Evolutionary conservation across 805 yeast species (phyloP).

Genomic region (Scheffersomyces ergatensis): DNA sequence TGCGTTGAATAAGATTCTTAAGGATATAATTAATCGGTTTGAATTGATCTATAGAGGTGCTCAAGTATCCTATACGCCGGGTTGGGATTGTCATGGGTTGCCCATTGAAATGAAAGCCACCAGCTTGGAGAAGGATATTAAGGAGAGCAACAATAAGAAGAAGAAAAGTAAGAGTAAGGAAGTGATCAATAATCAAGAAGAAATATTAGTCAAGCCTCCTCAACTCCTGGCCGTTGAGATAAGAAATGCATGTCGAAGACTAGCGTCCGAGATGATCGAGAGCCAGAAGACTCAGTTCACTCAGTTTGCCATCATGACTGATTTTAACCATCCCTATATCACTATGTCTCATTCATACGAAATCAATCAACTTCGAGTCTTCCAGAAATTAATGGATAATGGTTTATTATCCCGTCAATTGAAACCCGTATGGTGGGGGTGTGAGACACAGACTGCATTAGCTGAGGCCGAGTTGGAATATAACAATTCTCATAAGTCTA

Average conservation of each 20-base stretch:
- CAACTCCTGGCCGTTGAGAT: conserved; percentile 47
- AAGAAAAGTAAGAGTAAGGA: conserved; percentile 13
- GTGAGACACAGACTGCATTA: conserved; percentile 87
- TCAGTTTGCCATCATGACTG: conserved; percentile 77
- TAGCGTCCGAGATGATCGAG: conserved; percentile 67
- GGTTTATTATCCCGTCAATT: conserved; percentile 78
- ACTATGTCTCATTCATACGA: conserved; percentile 77
- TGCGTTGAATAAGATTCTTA: conserved; percentile 83
- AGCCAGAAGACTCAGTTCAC: conserved; percentile 64
- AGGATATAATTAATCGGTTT: conserved; percentile 79
- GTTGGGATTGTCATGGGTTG: conserved; percentile 99
- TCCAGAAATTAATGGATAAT: conserved; percentile 59
- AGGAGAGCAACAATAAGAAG: conserved; percentile 25
- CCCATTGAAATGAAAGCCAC: conserved; percentile 89
- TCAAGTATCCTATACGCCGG: conserved; percentile 74
- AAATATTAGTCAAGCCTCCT: conserved; percentile 5
- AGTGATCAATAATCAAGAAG: conserved; percentile 15
- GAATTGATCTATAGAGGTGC: conserved; percentile 59
- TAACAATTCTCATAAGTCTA: conserved; percentile 65
- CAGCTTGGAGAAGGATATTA: conserved; percentile 21
- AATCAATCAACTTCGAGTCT: conserved; percentile 67
- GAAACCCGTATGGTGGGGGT: conserved; percentile 97
- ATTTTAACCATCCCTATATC: conserved; percentile 69
- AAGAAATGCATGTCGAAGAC: conserved; percentile 61
- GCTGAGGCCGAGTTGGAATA: conserved; percentile 97